A percentile compares a stretch with the other conserved stretches of the same genome.
These are phyloP conservation scores for Meredithiella fracta DNA, from an alignment of 2,329 filamentous ascomycete species.

Conservation along the genomic window DNA sequence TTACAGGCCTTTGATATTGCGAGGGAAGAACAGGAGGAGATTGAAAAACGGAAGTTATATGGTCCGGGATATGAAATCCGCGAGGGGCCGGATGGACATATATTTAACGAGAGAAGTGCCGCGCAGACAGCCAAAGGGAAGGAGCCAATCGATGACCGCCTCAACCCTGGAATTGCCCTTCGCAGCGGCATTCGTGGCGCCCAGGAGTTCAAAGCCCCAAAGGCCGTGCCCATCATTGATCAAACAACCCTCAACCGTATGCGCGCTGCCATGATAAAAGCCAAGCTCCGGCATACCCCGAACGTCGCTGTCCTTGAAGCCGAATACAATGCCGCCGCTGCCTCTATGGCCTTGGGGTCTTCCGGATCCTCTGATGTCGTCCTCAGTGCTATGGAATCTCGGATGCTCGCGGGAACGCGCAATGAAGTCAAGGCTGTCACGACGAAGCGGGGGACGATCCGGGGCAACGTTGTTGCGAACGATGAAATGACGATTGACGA, in stretches of 20 bases:
- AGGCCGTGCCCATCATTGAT: conserved; percentile 35
- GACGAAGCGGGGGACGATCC: conserved; percentile 67
- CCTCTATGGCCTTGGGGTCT: conserved; percentile 32
- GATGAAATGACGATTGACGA: conserved; percentile 93
- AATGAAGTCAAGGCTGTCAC: conserved; percentile 62
- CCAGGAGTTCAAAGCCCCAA: conserved; percentile 14
- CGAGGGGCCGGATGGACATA: conserved; percentile 71
- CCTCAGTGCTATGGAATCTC: conserved; percentile 74
- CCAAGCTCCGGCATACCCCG: conserved; percentile 64
- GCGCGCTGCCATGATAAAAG: conserved; percentile 90
- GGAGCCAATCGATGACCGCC: conserved; percentile 24
- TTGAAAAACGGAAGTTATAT: conserved; percentile 69
- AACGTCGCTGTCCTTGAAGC: conserved; percentile 63
- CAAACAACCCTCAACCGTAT: conserved; percentile 73
- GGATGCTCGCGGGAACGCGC: conserved; percentile 60
- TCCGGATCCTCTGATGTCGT: conserved; percentile 44
- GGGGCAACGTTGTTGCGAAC: conserved; percentile 75
- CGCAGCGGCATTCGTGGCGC: conserved; percentile 11
- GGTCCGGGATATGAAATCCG: conserved; percentile 73
- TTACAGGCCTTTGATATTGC: conserved; percentile 80
- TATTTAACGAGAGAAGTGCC: conserved; percentile 52
- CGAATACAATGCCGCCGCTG: conserved; percentile 64
- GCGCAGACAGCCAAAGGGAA: conserved; percentile 23
- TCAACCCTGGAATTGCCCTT: background rate
- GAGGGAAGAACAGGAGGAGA: conserved; percentile 77